These are phyloP conservation scores for Phytopythium mirpurense DNA, from an alignment of 352 stramenopile genomes.

Conservation along the genomic window DNA sequence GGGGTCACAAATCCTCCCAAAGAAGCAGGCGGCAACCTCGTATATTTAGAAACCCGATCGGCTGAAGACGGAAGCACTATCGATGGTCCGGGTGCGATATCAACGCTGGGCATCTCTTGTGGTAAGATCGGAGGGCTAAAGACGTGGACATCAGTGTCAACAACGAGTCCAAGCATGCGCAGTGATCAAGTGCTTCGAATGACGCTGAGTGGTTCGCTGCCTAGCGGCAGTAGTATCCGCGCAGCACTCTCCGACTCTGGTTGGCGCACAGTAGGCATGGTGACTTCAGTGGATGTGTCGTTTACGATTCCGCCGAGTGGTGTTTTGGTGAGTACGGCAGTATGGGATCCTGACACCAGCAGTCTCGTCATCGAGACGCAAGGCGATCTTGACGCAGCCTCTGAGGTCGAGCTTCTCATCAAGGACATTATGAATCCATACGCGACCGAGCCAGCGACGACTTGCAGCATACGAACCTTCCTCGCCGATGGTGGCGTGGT, in stretches of 20 bases:
- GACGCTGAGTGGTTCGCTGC: constrained; percentile 39
- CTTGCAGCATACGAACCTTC: constrained; percentile 25
- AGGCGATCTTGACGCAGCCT: constrained; percentile 32
- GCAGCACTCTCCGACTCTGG: constrained; percentile 29
- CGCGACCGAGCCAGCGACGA: constrained; percentile 9
- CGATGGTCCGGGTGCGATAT: constrained; percentile 42
- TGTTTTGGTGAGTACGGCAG: constrained; percentile 20
- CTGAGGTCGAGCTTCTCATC: constrained; percentile 30
- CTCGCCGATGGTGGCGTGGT: constrained; percentile 41
- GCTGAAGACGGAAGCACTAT: constrained; percentile 32
- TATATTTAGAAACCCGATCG: constrained; percentile 27
- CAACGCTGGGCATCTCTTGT: constrained; percentile 30
- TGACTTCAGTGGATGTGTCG: constrained; percentile 9
- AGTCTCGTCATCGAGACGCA: constrained; percentile 30
- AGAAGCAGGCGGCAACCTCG: constrained; percentile 37
- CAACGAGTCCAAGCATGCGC: constrained; percentile 41
- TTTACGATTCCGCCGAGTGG: constrained; percentile 30
- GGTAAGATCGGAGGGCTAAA: constrained; percentile 29
- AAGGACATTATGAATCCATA: constrained; percentile 56
- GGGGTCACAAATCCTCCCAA: constrained; percentile 48
- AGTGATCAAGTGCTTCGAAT: constrained; percentile 44
- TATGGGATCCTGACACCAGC: constrained; percentile 22
- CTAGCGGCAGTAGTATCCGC: constrained; percentile 42
- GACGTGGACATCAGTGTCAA: constrained; percentile 28
- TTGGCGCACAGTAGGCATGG: constrained; percentile 24